Evolutionary conservation across 2,329 filamentous ascomycete species (phyloP).

Genomic region (Paraconiothyrium brasiliense): DNA sequence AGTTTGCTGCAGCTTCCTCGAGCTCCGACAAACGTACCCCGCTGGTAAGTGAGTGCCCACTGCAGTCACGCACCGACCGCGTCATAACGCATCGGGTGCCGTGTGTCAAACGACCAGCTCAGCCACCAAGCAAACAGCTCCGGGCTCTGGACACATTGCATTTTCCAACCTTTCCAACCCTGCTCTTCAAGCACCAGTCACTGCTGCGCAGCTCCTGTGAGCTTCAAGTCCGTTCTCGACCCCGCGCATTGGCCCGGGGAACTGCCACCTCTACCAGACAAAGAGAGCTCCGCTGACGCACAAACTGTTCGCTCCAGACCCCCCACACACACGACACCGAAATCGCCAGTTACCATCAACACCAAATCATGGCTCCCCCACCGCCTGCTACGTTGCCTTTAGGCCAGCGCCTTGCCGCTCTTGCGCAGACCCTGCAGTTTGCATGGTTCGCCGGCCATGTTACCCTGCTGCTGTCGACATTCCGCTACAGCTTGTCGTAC

Average conservation of each 20-base stretch:
- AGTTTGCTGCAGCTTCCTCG: not conserved
- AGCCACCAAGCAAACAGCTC: constrained; percentile 31
- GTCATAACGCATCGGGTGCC: constrained; percentile 42
- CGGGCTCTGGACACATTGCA: constrained; percentile 47
- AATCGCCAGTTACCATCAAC: constrained; percentile 22
- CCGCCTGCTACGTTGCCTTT: constrained; percentile 75
- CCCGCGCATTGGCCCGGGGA: constrained; percentile 29
- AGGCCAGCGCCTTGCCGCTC: constrained; percentile 75
- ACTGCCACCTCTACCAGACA: constrained; percentile 18
- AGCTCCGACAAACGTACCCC: constrained; percentile 10
- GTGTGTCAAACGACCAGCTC: constrained; percentile 33
- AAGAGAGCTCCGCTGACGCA: constrained; percentile 38
- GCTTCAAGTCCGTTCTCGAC: constrained; percentile 20
- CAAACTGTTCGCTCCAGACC: constrained; percentile 31
- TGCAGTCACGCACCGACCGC: constrained; percentile 33
- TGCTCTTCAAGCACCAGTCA: constrained; percentile 26
- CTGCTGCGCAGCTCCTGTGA: constrained; percentile 9
- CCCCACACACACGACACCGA: constrained; percentile 38
- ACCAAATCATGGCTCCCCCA: constrained; percentile 73
- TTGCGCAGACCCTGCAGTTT: constrained; percentile 95
- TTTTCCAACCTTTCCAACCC: constrained; percentile 23
- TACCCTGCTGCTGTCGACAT: constrained; percentile 81
- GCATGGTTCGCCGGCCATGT: constrained; percentile 77
- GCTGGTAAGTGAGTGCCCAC: constrained; percentile 44
- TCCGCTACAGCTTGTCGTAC: constrained; percentile 86